Evolutionary conservation across 2,329 filamentous ascomycete genomes (phyloP).

Genomic region (Pyrenochaeta sp.): DNA sequence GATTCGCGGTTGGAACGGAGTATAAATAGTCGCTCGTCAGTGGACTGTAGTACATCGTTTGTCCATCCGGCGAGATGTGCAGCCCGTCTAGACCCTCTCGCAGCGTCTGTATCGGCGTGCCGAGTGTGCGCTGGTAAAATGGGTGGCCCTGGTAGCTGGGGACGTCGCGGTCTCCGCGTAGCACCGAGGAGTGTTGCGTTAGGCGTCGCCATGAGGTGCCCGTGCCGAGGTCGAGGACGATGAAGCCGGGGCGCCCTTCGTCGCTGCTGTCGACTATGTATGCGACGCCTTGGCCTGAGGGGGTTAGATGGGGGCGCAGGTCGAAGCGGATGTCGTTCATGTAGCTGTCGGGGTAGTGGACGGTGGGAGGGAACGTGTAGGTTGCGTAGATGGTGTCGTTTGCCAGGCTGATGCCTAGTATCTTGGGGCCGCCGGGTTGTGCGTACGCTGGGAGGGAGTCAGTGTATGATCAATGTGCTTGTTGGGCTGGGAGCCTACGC

Average conservation of each 20-base stretch:
- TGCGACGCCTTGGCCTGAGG: constrained; percentile 56
- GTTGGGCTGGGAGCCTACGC: background rate
- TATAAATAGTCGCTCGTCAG: constrained; percentile 56
- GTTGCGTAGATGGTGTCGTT: constrained; percentile 59
- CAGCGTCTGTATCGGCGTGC: constrained; percentile 47
- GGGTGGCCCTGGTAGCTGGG: constrained; percentile 56
- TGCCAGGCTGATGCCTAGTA: constrained; percentile 58
- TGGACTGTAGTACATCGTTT: constrained; percentile 56
- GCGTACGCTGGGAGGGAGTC: constrained; percentile 32
- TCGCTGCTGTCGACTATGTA: constrained; percentile 61
- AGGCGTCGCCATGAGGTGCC: constrained; percentile 60
- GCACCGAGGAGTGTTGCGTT: constrained; percentile 48
- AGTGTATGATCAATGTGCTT: background rate
- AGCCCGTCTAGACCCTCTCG: constrained; percentile 60
- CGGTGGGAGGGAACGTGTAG: constrained; percentile 57
- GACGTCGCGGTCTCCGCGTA: constrained; percentile 52
- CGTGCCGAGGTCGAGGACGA: constrained; percentile 59
- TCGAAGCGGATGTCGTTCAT: constrained; percentile 64
- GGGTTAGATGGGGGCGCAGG: constrained; percentile 50
- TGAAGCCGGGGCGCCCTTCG: constrained; percentile 58
- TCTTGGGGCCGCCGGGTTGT: constrained; percentile 57
- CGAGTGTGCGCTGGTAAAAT: constrained; percentile 50
- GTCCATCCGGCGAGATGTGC: constrained; percentile 57
- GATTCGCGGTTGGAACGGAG: constrained; percentile 53
- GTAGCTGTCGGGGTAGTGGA: constrained; percentile 58